Evolutionary conservation across 1,139 yeast species (phyloP).

Genomic region (Candida tetrigidarum): DNA sequence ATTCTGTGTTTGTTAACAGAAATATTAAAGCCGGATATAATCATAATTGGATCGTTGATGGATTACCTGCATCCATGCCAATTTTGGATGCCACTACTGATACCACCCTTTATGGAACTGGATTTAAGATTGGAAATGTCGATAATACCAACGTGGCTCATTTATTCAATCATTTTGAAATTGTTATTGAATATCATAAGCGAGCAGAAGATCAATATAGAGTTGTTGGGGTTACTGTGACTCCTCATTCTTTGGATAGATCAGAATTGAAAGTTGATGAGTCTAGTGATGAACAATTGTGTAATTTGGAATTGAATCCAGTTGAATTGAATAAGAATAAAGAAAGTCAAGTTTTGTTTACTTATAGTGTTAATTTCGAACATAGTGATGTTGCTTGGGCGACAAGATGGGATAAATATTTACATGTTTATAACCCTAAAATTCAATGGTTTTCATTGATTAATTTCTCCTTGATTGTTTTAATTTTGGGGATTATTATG

Average conservation of each 20-base stretch:
- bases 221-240: slow-evolving; percentile 88
- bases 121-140: slow-evolving; percentile 76
- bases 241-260: slow-evolving; percentile 67
- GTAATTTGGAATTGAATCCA: slow-evolving; percentile 36
- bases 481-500: slow-evolving; percentile 77
- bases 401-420: slow-evolving; percentile 97
- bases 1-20: slow-evolving; percentile 74
- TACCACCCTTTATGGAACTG: slow-evolving; percentile 70
- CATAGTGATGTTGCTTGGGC: slow-evolving; percentile 89
- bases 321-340: slow-evolving; percentile 35
- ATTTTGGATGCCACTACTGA: slow-evolving; percentile 61
- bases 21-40: slow-evolving; percentile 81
- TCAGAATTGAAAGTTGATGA: slow-evolving; percentile 26
- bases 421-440: slow-evolving; percentile 89
- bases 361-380: slow-evolving; percentile 59
- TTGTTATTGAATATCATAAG: slow-evolving; percentile 79
- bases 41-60: slow-evolving; percentile 94
- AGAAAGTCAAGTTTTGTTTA: slow-evolving; percentile 37
- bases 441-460: slow-evolving; percentile 95
- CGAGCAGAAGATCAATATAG: slow-evolving; percentile 72
- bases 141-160: slow-evolving; percentile 55
- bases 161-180: slow-evolving; percentile 80
- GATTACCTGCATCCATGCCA: slow-evolving; percentile 84
- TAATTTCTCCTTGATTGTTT: slow-evolving; percentile 81
- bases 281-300: slow-evolving; percentile 33